phyloP scores from a whole-genome alignment of 208 protist species.

The Leishmania amazonensis region DNA sequence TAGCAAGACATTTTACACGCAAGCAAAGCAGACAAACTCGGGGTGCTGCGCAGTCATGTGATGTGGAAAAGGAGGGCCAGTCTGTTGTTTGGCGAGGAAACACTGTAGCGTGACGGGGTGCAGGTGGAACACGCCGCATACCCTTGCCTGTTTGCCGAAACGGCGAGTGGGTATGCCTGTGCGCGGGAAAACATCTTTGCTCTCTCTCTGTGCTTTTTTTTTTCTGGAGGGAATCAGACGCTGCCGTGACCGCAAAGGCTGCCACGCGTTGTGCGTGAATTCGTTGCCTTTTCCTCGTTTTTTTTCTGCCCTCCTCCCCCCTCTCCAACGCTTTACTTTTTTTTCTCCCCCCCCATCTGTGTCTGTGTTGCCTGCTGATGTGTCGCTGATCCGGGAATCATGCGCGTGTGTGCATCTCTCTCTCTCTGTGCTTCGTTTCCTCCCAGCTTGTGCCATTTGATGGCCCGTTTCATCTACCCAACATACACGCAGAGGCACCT shows the following conservation, averaged over 20 bases:
- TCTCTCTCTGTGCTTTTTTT: not conserved
- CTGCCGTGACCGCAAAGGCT: not conserved
- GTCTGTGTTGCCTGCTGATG: not conserved
- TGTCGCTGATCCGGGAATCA: not conserved
- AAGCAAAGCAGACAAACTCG: constrained; percentile 89
- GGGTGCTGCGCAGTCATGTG: constrained; percentile 90
- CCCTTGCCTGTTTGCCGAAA: not conserved
- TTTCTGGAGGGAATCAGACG: not conserved
- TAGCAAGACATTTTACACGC: constrained; percentile 91
- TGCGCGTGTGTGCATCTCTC: not conserved
- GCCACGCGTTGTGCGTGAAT: not conserved
- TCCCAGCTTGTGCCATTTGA: not conserved
- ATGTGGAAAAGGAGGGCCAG: not conserved
- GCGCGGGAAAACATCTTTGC: not conserved
- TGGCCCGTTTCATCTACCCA: not conserved
- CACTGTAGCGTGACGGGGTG: not conserved
- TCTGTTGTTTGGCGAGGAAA: not conserved
- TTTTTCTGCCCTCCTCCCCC: not conserved
- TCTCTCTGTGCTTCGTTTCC: not conserved
- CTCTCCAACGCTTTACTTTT: not conserved
- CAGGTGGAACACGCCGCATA: not conserved
- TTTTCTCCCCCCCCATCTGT: not conserved
- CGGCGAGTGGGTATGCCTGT: not conserved
- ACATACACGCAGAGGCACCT: not conserved
- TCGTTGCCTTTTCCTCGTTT: not conserved